These are phyloP conservation scores for Trichoderma lentiforme DNA, from an alignment of 2,329 filamentous ascomycete genomes.

Conservation along the genomic window DNA sequence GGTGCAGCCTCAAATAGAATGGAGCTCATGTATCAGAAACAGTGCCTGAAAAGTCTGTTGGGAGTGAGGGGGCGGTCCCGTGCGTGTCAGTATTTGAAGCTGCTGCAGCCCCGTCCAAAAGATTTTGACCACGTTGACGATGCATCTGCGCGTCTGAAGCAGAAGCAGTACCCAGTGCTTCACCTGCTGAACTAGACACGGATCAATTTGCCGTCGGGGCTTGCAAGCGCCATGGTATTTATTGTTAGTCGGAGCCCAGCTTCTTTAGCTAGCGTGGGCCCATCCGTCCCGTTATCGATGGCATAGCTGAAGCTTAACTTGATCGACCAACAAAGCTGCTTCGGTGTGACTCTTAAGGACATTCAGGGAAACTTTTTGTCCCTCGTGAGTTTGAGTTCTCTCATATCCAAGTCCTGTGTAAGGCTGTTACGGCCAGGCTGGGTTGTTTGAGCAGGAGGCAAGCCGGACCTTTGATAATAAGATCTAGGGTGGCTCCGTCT, in stretches of 20 bases:
- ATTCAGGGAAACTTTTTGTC: not conserved
- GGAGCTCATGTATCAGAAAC: not conserved
- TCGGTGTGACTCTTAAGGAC: not conserved
- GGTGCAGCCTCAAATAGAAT: not conserved
- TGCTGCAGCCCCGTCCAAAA: not conserved
- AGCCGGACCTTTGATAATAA: not conserved
- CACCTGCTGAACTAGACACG: not conserved
- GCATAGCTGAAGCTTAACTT: constrained; percentile 8
- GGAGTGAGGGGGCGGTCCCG: not conserved
- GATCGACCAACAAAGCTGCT: not conserved
- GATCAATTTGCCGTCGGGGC: not conserved
- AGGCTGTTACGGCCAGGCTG: not conserved
- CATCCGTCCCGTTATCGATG: constrained; percentile 1
- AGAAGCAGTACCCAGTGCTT: not conserved
- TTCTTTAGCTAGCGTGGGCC: not conserved
- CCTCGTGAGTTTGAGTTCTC: not conserved
- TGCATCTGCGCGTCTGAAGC: not conserved
- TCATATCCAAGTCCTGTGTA: not conserved
- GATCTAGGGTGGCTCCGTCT: not conserved
- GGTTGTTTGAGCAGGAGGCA: not conserved
- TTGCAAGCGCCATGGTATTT: not conserved
- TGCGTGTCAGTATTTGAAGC: not conserved
- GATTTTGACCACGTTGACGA: not conserved
- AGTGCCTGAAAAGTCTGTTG: not conserved
- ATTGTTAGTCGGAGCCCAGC: not conserved